Evolutionary conservation across 306 rosid genomes (phyloP), one percentile per base, ranked within the genome.

Genomic region (Glycyrrhiza uralensis): DNA sequence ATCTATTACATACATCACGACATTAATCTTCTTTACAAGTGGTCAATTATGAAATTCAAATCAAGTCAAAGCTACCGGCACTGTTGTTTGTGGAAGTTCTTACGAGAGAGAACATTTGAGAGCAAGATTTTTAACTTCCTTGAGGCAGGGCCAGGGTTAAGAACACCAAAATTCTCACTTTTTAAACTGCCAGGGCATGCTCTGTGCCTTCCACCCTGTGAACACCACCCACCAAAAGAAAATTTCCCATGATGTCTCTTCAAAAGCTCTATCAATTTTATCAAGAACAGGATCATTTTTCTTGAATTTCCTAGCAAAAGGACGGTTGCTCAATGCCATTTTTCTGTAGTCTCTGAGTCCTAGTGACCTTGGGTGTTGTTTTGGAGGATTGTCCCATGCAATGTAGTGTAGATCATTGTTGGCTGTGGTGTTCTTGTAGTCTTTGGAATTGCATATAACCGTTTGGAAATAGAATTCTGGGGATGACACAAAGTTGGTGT

Each of bases 381-480:
- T 88, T n/a, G 98, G 98, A 38, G 98, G 98, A 0, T 77, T 90
- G 24, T 92, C 98, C 98, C 98, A 92, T 7, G 91, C 62, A 55
- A 93, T 88, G 84, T 88, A 93, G 81, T 85, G 98, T 60, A 93
- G 91, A 69, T 93, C 98, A 66, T 87, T 92, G 77, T 88, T 90
- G 23, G 84, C 88, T 0, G 95, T 85, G 49, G 90, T 87, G 91
- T 90, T 90, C 67, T 76, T 87, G 86, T 80, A 84, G 23, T 79
- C 72, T 22, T 78, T 64, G 29, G 89, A 89, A 81, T 93, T 93
- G 92, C 98, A 93, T 49, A 86, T 81, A 2, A 89, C 64, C 2
- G 98, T 90, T 76, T 93, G 97, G 84, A 93, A 93, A 67, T 93
- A 93, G 20, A 93, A 96, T 73, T 93, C 97, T 0, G 98, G 96